Conservation (phyloP, 75 land plant species). For the Azolla pinnata region DNA sequence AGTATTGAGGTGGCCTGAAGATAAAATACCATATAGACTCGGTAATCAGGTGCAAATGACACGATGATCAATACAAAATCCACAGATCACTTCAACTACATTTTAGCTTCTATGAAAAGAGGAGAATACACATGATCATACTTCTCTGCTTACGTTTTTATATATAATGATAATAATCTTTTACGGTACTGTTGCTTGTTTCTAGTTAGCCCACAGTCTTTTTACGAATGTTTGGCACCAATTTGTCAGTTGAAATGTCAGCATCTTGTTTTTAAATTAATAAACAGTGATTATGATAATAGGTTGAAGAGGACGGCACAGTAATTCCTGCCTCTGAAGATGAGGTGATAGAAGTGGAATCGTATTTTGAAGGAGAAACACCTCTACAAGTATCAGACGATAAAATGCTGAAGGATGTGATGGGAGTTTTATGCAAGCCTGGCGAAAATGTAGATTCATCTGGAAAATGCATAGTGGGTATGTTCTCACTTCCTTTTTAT, state of each 20-base stretch:
- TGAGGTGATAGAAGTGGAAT: slow-evolving; percentile 25
- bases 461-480: too few species aligned
- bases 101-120: background rate
- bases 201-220: background rate
- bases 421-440: too few species aligned
- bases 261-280: background rate
- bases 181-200: background rate
- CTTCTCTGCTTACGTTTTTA: too few species aligned
- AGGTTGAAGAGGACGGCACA: slow-evolving; percentile 40
- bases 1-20: too few species aligned
- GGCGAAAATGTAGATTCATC: too few species aligned
- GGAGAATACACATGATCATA: background rate
- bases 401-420: too few species aligned
- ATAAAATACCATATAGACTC: too few species aligned
- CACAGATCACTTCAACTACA: too few species aligned
- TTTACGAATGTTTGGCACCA: background rate
- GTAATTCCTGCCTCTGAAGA: slow-evolving; percentile 30
- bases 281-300: slow-evolving; percentile 1
- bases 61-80: too few species aligned
- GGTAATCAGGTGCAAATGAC: too few species aligned
- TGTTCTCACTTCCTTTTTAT: too few species aligned
- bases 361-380: slow-evolving; percentile 1
- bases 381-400: too few species aligned
- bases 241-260: background rate
- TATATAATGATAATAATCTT: slow-evolving; percentile 1